Conservation (phyloP, 139 green algal genomes). For the Micractinium conductrix region DNA sequence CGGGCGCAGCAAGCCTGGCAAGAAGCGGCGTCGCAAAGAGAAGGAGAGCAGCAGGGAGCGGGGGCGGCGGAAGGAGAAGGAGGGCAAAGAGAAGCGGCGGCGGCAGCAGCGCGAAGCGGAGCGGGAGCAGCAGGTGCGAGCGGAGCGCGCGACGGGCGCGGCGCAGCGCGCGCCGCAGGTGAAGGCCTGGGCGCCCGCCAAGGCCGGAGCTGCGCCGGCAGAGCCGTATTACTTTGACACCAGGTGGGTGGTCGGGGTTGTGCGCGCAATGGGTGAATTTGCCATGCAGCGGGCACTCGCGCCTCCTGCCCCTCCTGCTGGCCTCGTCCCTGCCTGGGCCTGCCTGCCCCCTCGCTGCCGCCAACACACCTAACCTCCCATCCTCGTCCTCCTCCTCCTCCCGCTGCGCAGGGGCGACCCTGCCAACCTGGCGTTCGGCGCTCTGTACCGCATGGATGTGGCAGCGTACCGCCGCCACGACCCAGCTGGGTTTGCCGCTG, state of each 20-base stretch:
- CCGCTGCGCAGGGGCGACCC: conserved; percentile 49
- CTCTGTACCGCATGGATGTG: conserved; percentile 66
- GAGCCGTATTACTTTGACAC: conserved; percentile 28
- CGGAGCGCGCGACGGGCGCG: conserved; percentile 10
- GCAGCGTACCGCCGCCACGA: conserved; percentile 63
- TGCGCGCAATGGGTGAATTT: too few relatives aligned
- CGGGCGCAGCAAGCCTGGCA: neutral
- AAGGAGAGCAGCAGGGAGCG: neutral
- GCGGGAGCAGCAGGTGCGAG: conserved; percentile 23
- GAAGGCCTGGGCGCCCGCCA: conserved; percentile 6
- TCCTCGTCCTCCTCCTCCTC: too few relatives aligned
- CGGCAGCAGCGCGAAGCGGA: conserved; percentile 5
- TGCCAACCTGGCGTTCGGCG: conserved; percentile 71
- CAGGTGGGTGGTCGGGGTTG: neutral
- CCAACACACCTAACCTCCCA: too few relatives aligned
- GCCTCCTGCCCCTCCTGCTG: too few relatives aligned
- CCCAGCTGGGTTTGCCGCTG: conserved; percentile 48
- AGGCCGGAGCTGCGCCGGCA: neutral
- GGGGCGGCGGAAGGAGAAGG: conserved; percentile 22
- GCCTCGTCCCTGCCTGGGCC: too few relatives aligned
- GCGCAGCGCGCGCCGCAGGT: conserved; percentile 16
- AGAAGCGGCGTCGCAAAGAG: neutral
- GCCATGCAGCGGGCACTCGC: too few relatives aligned
- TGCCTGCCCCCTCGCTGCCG: too few relatives aligned
- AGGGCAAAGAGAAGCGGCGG: conserved; percentile 18